Evolutionary conservation across 1,284 basidiomycete species (phyloP), one percentile per base, ranked within the genome.

Genomic region (Malassezia dermatis): DNA sequence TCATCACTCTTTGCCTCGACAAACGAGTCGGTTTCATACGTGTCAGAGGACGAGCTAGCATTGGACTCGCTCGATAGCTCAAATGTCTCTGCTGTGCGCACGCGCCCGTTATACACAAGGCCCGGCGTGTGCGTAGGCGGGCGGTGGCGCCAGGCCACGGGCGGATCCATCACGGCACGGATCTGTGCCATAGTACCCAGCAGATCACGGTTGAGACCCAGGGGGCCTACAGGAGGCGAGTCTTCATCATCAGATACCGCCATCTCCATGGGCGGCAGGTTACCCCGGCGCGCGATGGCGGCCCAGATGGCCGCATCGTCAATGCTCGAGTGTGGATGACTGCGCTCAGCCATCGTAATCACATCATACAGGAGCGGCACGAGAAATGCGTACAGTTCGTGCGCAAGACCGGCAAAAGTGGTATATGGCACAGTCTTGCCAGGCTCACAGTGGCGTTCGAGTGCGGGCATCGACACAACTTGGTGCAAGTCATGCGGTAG

Each of bases 221-320:
- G n/a, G 6, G 19, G 23, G 28, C n/a, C 30, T 4, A 7, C 8
- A n/a, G 27, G 13, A 19, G 43, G 24, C 17, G 24, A 15, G 4
- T 40, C 39, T 6, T 12, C 12, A 1, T 19, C n/a, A 4, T 28
- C 42, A 21, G 23, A 2, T 5, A 10, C 13, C 1, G 42, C 4
- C 13, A n/a, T 8, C 30, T 26, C 27, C 23, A 17, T 27, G 11
- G 37, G 23, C 27, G 12, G 12, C 6, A 26, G 13, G 21, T n/a
- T 34, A 3, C 54, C 54, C 2, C 50, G 39, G 23, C 54, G 54
- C 12, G 54, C 54, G 4, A 56, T 24, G 0, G 42, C 26, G 24
- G 54, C 41, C 54, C 54, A 56, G 12, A 56, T 48, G 21, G 34
- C 21, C 30, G 43, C 24, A 1, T 13, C 43, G 26, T 56, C 54